phyloP scores from a whole-genome alignment of 1,284 basidiomycete genomes.

The Phellopilus nigrolimitatus region DNA sequence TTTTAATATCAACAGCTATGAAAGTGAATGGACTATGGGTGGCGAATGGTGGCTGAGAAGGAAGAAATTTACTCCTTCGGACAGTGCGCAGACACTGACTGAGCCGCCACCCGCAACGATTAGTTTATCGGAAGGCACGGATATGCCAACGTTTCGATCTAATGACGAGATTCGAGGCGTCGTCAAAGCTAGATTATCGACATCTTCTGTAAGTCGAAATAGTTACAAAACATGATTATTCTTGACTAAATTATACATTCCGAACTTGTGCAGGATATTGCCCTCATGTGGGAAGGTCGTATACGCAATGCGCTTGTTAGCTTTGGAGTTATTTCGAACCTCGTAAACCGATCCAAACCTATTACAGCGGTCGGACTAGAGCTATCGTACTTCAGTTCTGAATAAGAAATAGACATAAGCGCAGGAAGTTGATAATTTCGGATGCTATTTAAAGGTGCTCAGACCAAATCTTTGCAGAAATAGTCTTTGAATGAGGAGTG shows the following conservation, averaged over 20 bases:
- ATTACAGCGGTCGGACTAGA: slow-evolving; percentile 87
- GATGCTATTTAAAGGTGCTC: neutral
- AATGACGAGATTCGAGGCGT: slow-evolving; percentile 67
- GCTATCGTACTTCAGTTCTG: slow-evolving; percentile 86
- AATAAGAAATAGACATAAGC: neutral
- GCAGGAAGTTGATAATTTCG: neutral
- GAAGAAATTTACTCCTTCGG: slow-evolving; percentile 18
- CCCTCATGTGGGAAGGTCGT: slow-evolving; percentile 93
- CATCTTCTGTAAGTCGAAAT: slow-evolving; percentile 64
- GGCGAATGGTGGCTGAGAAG: slow-evolving; percentile 89
- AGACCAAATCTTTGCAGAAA: too few relatives aligned
- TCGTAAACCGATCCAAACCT: slow-evolving; percentile 78
- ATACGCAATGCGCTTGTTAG: slow-evolving; percentile 86
- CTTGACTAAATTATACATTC: slow-evolving; percentile 7
- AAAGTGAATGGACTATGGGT: slow-evolving; percentile 94
- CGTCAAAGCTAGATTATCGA: slow-evolving; percentile 85
- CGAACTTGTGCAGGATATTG: slow-evolving; percentile 58
- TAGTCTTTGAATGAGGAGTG: too few relatives aligned
- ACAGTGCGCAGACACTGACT: slow-evolving; percentile 17
- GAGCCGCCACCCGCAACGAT: slow-evolving; percentile 14
- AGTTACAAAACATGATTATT: neutral
- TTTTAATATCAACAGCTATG: slow-evolving; percentile 96
- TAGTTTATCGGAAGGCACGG: slow-evolving; percentile 17
- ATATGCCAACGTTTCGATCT: slow-evolving; percentile 20
- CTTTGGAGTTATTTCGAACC: slow-evolving; percentile 83